A percentile compares a stretch with the other conserved stretches of the same genome.
Conservation (phyloP, 2,329 filamentous ascomycete species). For the Plectosphaerella plurivora region DNA sequence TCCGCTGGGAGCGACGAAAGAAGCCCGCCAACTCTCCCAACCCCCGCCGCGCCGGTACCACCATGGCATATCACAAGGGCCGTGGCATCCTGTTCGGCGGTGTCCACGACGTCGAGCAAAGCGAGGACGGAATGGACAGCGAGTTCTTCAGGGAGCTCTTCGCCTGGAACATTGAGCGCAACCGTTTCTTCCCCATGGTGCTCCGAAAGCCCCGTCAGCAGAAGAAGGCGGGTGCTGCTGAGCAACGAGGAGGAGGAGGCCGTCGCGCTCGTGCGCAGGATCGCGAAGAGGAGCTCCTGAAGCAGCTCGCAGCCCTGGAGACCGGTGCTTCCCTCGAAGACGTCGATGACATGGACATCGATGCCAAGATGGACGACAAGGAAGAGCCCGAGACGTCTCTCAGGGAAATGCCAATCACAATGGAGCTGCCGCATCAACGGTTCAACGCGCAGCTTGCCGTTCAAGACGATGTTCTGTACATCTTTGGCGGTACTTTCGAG, state of each 20-base stretch:
- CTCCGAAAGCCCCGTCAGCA: conserved; percentile 70
- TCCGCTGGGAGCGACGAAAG: conserved; percentile 92
- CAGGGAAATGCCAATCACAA: conserved; percentile 61
- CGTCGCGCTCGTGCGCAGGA: conserved; percentile 75
- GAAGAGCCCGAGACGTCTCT: conserved; percentile 53
- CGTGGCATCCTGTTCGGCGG: conserved; percentile 91
- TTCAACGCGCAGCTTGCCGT: conserved; percentile 92
- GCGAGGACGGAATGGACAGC: conserved; percentile 91
- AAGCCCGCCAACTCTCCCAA: conserved; percentile 84
- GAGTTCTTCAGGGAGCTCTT: conserved; percentile 94
- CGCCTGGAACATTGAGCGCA: conserved; percentile 92
- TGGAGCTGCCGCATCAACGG: conserved; percentile 82
- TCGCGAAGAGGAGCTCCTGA: conserved; percentile 84
- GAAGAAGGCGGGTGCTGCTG: conserved; percentile 55
- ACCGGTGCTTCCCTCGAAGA: conserved; percentile 62
- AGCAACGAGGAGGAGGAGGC: conserved; percentile 47
- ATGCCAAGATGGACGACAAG: conserved; percentile 41
- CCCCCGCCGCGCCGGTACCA: conserved; percentile 79
- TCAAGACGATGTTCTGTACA: conserved; percentile 87
- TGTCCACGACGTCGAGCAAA: conserved; percentile 88
- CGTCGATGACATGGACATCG: conserved; percentile 42
- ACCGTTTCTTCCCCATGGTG: conserved; percentile 83
- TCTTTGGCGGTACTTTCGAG: conserved; percentile 93
- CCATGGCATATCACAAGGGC: conserved; percentile 92
- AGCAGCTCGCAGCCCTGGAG: conserved; percentile 81